A percentile compares a stretch with the other conserved stretches of the same genome.
Evolutionary conservation across 176 grass and related monocot genomes (phyloP).

Genomic region (Avena insularis): DNA sequence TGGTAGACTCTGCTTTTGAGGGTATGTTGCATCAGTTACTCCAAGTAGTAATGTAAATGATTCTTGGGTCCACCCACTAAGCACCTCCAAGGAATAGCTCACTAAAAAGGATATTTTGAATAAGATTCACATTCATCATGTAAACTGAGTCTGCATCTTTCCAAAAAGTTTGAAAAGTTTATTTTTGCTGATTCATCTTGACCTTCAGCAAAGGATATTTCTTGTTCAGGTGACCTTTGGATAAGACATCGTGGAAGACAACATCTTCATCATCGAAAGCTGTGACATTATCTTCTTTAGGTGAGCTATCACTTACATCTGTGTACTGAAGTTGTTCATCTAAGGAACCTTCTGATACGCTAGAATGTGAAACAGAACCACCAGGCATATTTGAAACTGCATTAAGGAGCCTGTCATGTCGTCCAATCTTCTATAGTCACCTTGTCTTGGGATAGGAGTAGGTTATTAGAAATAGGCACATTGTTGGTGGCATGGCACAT

Average conservation of each 20-base stretch:
- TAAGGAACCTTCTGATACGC: not conserved
- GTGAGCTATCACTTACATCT: not conserved
- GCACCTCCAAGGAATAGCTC: conserved; percentile 23
- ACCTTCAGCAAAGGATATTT: not conserved
- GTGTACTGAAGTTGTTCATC: not conserved
- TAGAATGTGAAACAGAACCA: not conserved
- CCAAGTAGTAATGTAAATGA: conserved; percentile 16
- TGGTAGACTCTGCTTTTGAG: conserved; percentile 14
- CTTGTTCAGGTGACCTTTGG: not conserved
- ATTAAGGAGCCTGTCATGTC: not conserved
- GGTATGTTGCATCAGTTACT: not conserved
- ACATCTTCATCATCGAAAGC: not conserved
- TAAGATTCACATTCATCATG: not conserved
- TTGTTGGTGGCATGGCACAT: not conserved
- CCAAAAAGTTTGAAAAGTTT: not conserved
- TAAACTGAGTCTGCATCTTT: conserved; percentile 27
- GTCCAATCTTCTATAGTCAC: not conserved
- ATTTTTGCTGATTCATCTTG: not conserved
- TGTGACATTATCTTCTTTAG: no score
- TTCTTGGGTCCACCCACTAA: conserved; percentile 34
- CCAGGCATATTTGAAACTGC: not conserved
- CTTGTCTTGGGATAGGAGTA: not conserved
- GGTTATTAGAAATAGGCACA: not conserved
- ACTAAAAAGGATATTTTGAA: conserved; percentile 33
- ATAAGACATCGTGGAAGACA: not conserved